These are phyloP conservation scores for Rhododendron ferrugineum DNA, from an alignment of 148 eudicot species.

Conservation along the genomic window DNA sequence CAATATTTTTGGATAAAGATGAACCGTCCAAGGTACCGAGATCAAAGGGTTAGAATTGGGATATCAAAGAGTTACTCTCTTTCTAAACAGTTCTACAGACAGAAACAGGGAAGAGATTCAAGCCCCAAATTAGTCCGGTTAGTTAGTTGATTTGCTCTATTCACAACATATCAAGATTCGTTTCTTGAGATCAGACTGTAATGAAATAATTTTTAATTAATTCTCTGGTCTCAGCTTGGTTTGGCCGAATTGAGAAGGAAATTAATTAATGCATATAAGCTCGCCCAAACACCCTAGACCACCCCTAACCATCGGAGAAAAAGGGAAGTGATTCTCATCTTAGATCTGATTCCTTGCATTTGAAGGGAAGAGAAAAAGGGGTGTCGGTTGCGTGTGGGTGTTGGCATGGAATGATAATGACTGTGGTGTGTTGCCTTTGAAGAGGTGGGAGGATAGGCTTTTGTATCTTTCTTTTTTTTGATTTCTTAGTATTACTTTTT, in stretches of 20 bases:
- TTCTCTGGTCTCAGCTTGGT: neutral
- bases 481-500: too few relatives aligned
- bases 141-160: neutral
- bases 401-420: neutral
- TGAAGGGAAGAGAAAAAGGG: neutral
- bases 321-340: neutral
- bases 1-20: slow-evolving; percentile 6
- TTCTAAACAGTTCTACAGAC: neutral
- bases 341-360: neutral
- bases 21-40: neutral
- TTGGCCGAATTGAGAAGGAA: rapidly evolving
- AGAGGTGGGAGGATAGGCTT: neutral
- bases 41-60: neutral
- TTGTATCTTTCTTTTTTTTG: too few relatives aligned
- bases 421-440: neutral
- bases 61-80: neutral
- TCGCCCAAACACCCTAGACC: rapidly evolving
- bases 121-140: neutral
- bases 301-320: neutral
- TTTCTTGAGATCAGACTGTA: too few relatives aligned
- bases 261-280: too few relatives aligned
- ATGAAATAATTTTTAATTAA: too few relatives aligned
- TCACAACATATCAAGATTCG: too few relatives aligned
- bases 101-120: neutral
- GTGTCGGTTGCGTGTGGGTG: neutral